Percentiles rank a stretch among this genome's conserved stretches.
Evolutionary conservation across 768 basidiomycete species (phyloP).

Genomic region (Rhizopogon roseolus): DNA sequence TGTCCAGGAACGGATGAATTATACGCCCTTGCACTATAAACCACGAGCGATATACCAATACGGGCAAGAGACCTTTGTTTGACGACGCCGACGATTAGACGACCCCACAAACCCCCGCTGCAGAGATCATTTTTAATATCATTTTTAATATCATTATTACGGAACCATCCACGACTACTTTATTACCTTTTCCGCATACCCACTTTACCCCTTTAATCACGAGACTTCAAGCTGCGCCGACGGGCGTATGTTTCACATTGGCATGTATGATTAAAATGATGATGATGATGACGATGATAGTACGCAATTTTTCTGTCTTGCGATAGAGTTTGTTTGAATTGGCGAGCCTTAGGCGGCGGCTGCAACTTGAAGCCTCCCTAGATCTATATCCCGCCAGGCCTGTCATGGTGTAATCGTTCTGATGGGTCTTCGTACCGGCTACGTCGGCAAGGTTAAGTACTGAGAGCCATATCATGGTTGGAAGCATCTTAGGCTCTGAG

Average conservation of each 20-base stretch:
- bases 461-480: no score
- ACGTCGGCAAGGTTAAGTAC: no score
- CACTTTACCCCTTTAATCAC: no score
- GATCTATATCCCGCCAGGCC: no score
- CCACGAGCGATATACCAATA: slow-evolving; percentile 51
- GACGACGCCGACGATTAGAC: slow-evolving; percentile 3
- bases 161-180: neutral
- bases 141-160: neutral
- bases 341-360: no score
- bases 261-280: neutral
- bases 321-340: no score
- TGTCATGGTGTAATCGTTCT: no score
- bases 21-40: slow-evolving; percentile 43
- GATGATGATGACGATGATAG: neutral
- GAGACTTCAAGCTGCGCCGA: neutral
- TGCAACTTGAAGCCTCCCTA: no score
- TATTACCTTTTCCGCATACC: neutral
- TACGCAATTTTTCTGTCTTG: no score
- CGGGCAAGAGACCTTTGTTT: slow-evolving; percentile 46
- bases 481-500: no score
- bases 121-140: no score
- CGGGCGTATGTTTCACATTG: neutral
- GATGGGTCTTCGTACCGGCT: no score
- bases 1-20: slow-evolving; percentile 55
- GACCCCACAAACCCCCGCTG: neutral